Evolutionary conservation across 306 rosid genomes (phyloP), one percentile per base, ranked within the genome.

Genomic region (Citrullus mucosospermus): DNA sequence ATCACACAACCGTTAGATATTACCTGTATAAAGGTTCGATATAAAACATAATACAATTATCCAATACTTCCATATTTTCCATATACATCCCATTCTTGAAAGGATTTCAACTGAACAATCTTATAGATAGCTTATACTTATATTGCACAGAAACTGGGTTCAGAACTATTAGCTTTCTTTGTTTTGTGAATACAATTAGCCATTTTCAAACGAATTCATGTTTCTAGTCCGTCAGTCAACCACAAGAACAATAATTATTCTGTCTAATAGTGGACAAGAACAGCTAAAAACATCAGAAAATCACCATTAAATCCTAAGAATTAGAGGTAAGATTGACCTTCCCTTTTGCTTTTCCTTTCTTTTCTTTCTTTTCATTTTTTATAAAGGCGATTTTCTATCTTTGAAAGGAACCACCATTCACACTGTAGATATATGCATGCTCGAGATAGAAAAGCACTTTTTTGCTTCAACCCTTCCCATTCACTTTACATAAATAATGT

Each of bases 301-400:
- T 74, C 78, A 74, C 62, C 78, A 53, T 74, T 53, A 74, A 74
- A 74, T 74, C 50, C 78, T 53, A 74, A 53, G 46, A 73, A 73
- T 34, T 44, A 70, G 76, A 44, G 38, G 57, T 44, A 70, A 44
- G 57, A 68, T 18, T 20, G 8, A 20, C 32, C 75, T 41, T 63
- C 4, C 25, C 36, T 48, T 54, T 1, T 22, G 22, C 17, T 50
- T 13, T 72, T 15, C 39, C 22, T 46, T 48, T 68, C 4, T n/a
- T 63, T 71, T 4, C 76, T 69, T 70, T 44, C 14, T 28, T 46
- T 46, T 67, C 16, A 43, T 4, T 20, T 20, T 15, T 51, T 17
- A 2, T 54, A 53, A 48, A 53, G 39, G 10, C 78, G 25, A 51
- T 30, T 48, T 73, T 51, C 77, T 30, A 51, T 73, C 60, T 53